phyloP scores from a whole-genome alignment of 1,284 basidiomycete species.

The Cystobasidium pallidum region DNA sequence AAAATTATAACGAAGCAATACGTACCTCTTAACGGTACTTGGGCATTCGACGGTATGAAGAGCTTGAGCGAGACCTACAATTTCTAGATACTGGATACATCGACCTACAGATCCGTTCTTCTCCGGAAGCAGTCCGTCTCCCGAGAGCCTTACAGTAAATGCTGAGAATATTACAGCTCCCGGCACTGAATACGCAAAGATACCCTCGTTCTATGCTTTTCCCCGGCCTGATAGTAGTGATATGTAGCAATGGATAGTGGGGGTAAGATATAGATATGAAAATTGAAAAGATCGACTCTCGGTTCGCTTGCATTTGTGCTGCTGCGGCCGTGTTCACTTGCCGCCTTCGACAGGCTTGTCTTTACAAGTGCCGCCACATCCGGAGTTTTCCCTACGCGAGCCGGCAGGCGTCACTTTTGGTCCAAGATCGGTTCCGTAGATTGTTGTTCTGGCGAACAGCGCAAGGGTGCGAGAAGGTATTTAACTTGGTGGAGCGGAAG shows the following conservation, averaged over 20 bases:
- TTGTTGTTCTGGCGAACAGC: background rate
- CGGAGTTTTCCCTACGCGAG: background rate
- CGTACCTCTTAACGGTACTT: slow-evolving; percentile 83
- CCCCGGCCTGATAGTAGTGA: slow-evolving; percentile 2
- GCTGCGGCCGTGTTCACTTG: background rate
- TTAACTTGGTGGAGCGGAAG: background rate
- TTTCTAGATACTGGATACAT: slow-evolving; percentile 28
- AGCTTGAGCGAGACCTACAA: slow-evolving; percentile 25
- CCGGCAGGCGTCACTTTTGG: background rate
- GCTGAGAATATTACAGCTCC: background rate
- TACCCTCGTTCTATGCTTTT: slow-evolving; percentile 1
- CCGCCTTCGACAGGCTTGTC: background rate
- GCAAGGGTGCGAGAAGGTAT: background rate
- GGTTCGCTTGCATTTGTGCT: background rate
- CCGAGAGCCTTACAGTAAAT: background rate
- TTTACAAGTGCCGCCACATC: background rate
- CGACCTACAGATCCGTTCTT: too few species aligned
- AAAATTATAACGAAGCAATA: slow-evolving; percentile 98
- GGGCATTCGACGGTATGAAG: slow-evolving; percentile 82
- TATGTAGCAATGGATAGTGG: slow-evolving; percentile 7
- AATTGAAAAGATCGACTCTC: too few species aligned
- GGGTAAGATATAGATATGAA: too few species aligned
- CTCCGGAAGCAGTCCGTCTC: too few species aligned
- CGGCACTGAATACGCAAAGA: background rate
- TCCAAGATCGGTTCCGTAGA: background rate